Conservation (phyloP, 2,329 filamentous ascomycete genomes). For the Penicillium sp. region DNA sequence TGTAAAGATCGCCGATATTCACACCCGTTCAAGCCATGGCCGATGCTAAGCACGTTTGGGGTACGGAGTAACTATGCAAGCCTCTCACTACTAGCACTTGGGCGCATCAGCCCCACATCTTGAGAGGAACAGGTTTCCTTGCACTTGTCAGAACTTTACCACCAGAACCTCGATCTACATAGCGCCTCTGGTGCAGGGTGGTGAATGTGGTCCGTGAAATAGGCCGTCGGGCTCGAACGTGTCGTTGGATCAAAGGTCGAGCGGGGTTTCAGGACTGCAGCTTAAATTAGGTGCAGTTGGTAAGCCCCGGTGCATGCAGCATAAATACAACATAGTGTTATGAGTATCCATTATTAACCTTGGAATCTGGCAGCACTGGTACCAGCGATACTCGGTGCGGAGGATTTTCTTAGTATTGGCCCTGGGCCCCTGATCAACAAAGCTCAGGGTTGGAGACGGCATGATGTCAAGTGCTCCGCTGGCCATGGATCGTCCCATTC, state of each 20-base stretch:
- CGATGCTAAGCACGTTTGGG: neutral
- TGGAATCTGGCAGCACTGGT: conserved; percentile 4
- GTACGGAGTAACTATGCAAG: too few species aligned
- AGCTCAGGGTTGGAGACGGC: neutral
- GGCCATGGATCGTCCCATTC: neutral
- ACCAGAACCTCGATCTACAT: conserved; percentile 15
- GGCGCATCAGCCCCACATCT: neutral
- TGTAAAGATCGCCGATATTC: neutral
- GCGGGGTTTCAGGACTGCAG: conserved; percentile 6
- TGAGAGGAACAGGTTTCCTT: conserved; percentile 13
- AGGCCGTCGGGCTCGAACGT: neutral
- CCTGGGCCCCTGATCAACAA: neutral
- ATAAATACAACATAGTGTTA: neutral
- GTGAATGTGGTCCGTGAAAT: conserved; percentile 12
- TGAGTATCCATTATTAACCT: conserved; percentile 18
- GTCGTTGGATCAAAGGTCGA: conserved; percentile 2
- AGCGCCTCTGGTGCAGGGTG: conserved; percentile 2
- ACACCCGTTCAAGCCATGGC: neutral
- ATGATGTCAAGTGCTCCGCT: conserved; percentile 1
- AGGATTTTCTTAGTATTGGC: neutral
- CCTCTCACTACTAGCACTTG: neutral
- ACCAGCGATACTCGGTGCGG: neutral
- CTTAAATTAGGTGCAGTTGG: neutral
- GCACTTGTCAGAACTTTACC: conserved; percentile 18
- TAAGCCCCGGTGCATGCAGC: neutral